phyloP scores from a whole-genome alignment of 352 stramenopile species.

The Peronosclerospora sorghi region DNA sequence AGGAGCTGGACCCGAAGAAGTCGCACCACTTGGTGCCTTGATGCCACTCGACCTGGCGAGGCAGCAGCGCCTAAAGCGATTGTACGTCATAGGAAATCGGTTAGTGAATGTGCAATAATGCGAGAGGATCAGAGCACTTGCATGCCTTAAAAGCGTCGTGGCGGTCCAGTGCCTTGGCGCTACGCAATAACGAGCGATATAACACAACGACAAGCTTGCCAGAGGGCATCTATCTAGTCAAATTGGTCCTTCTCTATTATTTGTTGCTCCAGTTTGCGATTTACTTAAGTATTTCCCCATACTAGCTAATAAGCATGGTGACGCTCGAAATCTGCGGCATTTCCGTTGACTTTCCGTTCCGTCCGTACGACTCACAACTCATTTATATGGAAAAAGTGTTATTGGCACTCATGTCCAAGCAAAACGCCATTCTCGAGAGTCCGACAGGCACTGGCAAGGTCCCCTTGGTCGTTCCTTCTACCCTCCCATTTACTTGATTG shows the following conservation, averaged over 20 bases:
- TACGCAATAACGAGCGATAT: constrained; percentile 59
- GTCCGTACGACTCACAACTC: constrained; percentile 93
- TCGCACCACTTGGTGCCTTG: constrained; percentile 37
- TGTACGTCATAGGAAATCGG: background rate
- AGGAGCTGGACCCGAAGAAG: constrained; percentile 46
- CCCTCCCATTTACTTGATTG: background rate
- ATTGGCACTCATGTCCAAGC: constrained; percentile 75
- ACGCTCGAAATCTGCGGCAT: constrained; percentile 80
- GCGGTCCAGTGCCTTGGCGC: constrained; percentile 48
- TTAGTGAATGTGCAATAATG: no score
- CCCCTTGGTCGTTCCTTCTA: no score
- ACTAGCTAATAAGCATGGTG: constrained; percentile 27
- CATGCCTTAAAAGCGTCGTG: constrained; percentile 51
- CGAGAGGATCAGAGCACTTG: background rate
- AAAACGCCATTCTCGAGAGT: constrained; percentile 96
- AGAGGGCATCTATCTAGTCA: constrained; percentile 28
- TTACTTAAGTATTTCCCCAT: background rate
- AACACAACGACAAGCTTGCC: constrained; percentile 46
- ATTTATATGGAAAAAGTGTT: constrained; percentile 97
- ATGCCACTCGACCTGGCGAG: constrained; percentile 47
- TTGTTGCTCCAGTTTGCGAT: background rate
- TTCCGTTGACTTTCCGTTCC: constrained; percentile 93
- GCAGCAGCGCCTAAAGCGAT: constrained; percentile 38
- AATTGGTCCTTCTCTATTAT: background rate
- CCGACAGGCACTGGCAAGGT: constrained; percentile 97